A percentile compares a stretch with the other conserved stretches of the same genome.
These are phyloP conservation scores for Cercospora zeae-maydis DNA, from an alignment of 2,329 filamentous ascomycete species.

Conservation along the genomic window DNA sequence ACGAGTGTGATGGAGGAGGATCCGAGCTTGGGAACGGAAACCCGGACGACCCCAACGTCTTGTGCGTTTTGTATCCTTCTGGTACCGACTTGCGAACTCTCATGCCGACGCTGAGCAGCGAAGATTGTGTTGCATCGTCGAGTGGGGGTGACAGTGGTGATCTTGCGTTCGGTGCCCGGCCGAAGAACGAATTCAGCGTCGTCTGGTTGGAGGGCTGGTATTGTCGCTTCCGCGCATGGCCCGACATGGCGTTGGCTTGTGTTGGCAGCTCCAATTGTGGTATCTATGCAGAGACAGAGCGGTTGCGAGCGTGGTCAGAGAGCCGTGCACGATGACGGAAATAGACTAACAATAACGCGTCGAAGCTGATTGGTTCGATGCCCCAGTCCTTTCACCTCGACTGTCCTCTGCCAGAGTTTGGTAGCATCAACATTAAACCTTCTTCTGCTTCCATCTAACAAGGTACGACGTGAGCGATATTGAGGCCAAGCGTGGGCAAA, in stretches of 20 bases:
- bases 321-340: conserved; percentile 1
- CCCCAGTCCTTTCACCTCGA: no score
- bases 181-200: conserved; percentile 45
- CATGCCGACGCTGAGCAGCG: conserved; percentile 90
- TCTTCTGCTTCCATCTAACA: no score
- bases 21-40: conserved; percentile 31
- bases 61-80: conserved; percentile 85
- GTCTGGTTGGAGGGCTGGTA: conserved; percentile 41
- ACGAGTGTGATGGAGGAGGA: conserved; percentile 30
- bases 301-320: background rate
- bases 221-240: conserved; percentile 41
- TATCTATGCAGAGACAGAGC: background rate
- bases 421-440: no score
- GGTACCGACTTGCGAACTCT: conserved; percentile 87
- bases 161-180: conserved; percentile 22
- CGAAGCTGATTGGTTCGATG: background rate
- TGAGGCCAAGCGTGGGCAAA: no score
- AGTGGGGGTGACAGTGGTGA: conserved; percentile 49
- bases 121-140: conserved; percentile 67
- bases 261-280: background rate
- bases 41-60: conserved; percentile 31
- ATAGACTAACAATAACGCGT: background rate
- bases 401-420: no score
- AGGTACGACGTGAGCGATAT: no score
- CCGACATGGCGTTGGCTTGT: conserved; percentile 1